Conservation (phyloP, 116 monocot genomes). For the Cymodocea nodosa region DNA sequence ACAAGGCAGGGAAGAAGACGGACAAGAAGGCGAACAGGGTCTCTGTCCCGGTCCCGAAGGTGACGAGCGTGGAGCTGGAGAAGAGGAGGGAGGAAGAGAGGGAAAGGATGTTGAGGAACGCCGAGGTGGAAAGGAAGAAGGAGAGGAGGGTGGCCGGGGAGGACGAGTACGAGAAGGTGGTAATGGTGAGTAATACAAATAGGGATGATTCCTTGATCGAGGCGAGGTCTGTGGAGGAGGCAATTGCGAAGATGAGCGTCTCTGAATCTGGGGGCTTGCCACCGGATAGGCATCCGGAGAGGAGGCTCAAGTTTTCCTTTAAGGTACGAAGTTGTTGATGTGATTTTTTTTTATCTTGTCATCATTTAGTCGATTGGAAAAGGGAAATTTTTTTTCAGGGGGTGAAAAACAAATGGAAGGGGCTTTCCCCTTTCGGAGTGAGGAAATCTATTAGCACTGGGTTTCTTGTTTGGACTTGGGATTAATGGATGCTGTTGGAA, state of each 20-base stretch:
- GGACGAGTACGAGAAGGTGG: constrained; percentile 22
- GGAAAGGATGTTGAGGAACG: constrained; percentile 24
- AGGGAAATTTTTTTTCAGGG: no score
- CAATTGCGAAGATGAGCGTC: constrained; percentile 56
- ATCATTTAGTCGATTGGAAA: background rate
- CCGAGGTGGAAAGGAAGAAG: constrained; percentile 70
- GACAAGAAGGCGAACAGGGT: constrained; percentile 74
- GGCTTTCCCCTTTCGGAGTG: no score
- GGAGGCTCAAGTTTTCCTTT: constrained; percentile 74
- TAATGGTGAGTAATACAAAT: constrained; percentile 79
- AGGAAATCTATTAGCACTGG: no score
- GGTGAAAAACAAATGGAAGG: no score
- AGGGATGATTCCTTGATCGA: constrained; percentile 84
- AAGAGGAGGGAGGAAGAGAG: constrained; percentile 65
- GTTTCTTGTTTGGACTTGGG: no score
- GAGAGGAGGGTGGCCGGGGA: constrained; percentile 62
- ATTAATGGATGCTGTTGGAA: no score
- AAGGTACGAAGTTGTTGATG: constrained; percentile 38
- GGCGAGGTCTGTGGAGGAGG: constrained; percentile 89
- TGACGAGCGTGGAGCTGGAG: constrained; percentile 60
- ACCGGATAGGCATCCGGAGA: constrained; percentile 81
- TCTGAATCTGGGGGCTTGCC: constrained; percentile 29
- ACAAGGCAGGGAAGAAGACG: constrained; percentile 42
- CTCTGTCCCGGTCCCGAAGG: constrained; percentile 67
- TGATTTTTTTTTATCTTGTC: background rate